Percentiles rank a stretch among this genome's conserved stretches.
Conservation (phyloP, 176 grass and related monocot genomes). For the Musa schizocarpa region DNA sequence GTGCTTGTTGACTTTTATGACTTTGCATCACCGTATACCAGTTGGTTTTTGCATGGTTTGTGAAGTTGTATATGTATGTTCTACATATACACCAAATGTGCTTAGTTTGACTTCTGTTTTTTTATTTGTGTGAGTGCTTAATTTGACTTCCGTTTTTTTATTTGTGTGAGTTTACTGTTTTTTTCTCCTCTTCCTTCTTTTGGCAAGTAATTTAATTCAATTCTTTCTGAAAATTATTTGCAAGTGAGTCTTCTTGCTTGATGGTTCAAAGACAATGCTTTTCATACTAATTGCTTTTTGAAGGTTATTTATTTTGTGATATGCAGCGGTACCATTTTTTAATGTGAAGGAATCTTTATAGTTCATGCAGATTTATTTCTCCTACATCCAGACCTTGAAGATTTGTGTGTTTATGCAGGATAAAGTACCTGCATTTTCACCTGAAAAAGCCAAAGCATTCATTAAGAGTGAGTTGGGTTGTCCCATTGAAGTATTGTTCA, state of each 20-base stretch:
- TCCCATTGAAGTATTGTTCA: slow-evolving; percentile 67
- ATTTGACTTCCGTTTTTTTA: neutral
- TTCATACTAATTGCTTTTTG: no score
- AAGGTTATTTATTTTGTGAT: no score
- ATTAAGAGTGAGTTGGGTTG: slow-evolving; percentile 78
- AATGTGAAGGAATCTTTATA: no score
- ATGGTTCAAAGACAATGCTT: no score
- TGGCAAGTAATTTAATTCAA: neutral
- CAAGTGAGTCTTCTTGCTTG: neutral
- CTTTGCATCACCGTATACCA: neutral
- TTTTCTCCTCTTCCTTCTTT: neutral
- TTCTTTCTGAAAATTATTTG: neutral
- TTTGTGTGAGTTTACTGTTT: neutral
- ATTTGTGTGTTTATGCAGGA: slow-evolving; percentile 36
- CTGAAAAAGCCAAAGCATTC: slow-evolving; percentile 70
- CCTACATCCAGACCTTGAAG: neutral
- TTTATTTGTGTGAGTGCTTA: neutral
- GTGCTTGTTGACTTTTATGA: neutral
- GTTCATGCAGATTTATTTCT: neutral
- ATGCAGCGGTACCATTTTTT: no score
- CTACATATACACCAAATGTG: neutral
- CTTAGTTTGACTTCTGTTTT: no score
- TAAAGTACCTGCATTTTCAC: slow-evolving; percentile 95
- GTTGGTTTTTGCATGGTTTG: neutral
- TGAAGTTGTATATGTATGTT: neutral